phyloP scores from a whole-genome alignment of 192 early-diverging fungal species.

The Glomus cerebriforme region DNA sequence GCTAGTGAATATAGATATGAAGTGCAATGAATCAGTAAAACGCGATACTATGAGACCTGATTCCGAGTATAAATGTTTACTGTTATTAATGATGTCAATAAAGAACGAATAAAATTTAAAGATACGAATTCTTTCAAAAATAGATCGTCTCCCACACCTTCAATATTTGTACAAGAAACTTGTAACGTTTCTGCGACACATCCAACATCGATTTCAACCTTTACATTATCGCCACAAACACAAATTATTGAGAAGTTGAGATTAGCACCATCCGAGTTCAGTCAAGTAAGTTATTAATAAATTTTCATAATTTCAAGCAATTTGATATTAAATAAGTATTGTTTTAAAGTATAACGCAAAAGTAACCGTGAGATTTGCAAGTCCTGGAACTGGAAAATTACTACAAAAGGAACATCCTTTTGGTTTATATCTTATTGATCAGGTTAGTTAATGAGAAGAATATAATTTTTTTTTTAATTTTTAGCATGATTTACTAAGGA shows the following conservation, averaged over 20 bases:
- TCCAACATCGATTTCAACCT: conserved; percentile 15
- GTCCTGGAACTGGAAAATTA: conserved; percentile 43
- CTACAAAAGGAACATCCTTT: conserved; percentile 43
- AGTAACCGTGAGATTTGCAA: conserved; percentile 31
- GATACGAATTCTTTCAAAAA: background rate
- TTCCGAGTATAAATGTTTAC: background rate
- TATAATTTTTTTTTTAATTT: background rate
- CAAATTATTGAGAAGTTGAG: conserved; percentile 26
- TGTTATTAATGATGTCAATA: background rate
- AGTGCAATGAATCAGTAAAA: background rate
- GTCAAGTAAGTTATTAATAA: conserved; percentile 9
- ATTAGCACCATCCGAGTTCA: background rate
- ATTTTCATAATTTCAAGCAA: background rate
- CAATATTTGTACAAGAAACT: conserved; percentile 26
- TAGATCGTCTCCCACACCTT: conserved; percentile 6
- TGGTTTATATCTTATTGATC: conserved; percentile 46
- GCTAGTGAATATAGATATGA: background rate
- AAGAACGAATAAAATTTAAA: background rate
- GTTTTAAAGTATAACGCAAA: conserved; percentile 26
- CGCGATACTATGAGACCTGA: background rate
- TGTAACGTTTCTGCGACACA: conserved; percentile 9
- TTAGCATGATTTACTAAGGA: background rate
- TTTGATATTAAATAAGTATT: background rate
- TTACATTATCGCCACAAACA: conserved; percentile 10
- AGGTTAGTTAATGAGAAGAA: background rate